phyloP scores from a whole-genome alignment of 768 basidiomycete species.

The Lentinula guzmanii region DNA sequence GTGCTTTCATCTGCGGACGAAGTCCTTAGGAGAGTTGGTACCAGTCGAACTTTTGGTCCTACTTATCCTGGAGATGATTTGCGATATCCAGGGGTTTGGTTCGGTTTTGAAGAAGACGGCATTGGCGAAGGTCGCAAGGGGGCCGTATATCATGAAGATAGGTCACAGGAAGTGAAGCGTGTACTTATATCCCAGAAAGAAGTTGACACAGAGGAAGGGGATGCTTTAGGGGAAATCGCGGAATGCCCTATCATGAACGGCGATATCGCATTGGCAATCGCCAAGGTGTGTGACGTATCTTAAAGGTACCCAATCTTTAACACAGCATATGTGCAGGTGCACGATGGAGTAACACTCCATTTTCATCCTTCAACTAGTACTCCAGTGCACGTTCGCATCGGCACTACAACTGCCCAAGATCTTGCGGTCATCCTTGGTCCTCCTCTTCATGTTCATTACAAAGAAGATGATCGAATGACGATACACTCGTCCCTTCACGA shows the following conservation, averaged over 20 bases:
- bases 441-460: constrained; percentile 73
- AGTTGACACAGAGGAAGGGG: constrained; percentile 44
- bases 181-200: constrained; percentile 70
- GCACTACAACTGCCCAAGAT: constrained; percentile 80
- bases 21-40: constrained; percentile 54
- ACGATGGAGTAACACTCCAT: constrained; percentile 64
- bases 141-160: constrained; percentile 45
- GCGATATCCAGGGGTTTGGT: constrained; percentile 79
- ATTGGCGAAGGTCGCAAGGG: constrained; percentile 50
- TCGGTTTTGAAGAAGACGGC: constrained; percentile 75
- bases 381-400: constrained; percentile 57
- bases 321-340: constrained; percentile 40
- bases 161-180: constrained; percentile 70
- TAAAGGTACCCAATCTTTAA: background rate
- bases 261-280: constrained; percentile 60
- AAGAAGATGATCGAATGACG: constrained; percentile 85
- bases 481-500: constrained; percentile 61
- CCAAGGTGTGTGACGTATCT: constrained; percentile 44
- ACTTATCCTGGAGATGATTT: constrained; percentile 75
- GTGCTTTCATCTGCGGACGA: constrained; percentile 58
- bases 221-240: constrained; percentile 68
- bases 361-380: constrained; percentile 52
- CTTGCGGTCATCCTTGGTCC: constrained; percentile 73
- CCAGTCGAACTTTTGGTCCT: constrained; percentile 74
- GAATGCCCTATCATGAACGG: constrained; percentile 67